Base-by-base conservation (phyloP, 257 asterid species). In the Coffea canephora region DNA sequence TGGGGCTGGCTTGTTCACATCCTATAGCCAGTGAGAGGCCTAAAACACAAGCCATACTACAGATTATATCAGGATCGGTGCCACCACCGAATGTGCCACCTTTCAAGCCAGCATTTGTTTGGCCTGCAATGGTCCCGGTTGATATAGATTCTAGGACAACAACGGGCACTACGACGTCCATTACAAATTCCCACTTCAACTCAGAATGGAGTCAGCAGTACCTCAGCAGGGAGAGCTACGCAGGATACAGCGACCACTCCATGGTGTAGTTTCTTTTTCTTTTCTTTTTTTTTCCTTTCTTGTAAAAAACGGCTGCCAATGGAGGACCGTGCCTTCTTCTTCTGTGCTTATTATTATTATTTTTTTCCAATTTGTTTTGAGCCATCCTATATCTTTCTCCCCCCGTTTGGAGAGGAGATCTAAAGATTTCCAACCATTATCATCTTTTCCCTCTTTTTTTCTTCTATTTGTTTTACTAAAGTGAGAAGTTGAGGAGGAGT, bases 1-100 rank as follows among this genome's bases (percentile, higher is more conserved):
- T 95, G 54, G 99, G 96, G 54, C 74, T 95, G 80, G 93, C 97
- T 1, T 95, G 99, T 70, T 90, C 94, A 3, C 97, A 93, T 78
- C 98, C 99, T 0, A 74, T 23, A 19, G 96, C 98, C 0, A 73
- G 61, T 8, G 91, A 92, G 66, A 88, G 98, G 84, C 99, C 97
- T 49, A 87, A 73, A 75, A 84, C 95, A 21, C 89, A 87, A 68
- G 87, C 81, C 12, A 83, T 95, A 34, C 70, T 87, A 39, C 98
- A 93, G 86, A 93, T 92, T 34, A 83, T 91, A 81, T 79, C 88
- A 2, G 97, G 94, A 5, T 85, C 93, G 3, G 89, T 88, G 71
- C 82, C 92, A 0, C 89, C 82, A 66, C 97, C 96, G 0, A 13
- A 14, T 8, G 97, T 95, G 11, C 97, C 97, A 7, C 96, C 90